These are phyloP conservation scores for Penicillium occitanis DNA, from an alignment of 2,329 filamentous ascomycete species.

Conservation along the genomic window DNA sequence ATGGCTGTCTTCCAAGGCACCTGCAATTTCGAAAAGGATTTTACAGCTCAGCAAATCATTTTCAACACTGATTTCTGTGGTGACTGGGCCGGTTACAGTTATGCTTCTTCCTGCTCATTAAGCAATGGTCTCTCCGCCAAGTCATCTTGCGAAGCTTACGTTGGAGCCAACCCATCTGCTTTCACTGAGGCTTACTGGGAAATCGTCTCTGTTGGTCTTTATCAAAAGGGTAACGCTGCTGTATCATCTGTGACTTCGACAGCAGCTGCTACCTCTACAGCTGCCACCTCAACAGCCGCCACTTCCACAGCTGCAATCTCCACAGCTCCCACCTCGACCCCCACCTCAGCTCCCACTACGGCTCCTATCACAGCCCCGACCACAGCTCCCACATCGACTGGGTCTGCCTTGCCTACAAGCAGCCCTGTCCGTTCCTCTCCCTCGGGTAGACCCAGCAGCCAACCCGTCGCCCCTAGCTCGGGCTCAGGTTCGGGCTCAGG, in stretches of 20 bases:
- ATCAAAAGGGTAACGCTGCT: conserved; percentile 30
- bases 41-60: conserved; percentile 44
- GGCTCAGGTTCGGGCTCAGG: neutral
- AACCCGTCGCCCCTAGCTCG: neutral
- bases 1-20: conserved; percentile 46
- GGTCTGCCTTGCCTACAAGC: conserved; percentile 1
- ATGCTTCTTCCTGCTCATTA: conserved; percentile 53
- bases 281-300: neutral
- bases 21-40: conserved; percentile 44
- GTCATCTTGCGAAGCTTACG: conserved; percentile 68
- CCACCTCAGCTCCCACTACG: neutral
- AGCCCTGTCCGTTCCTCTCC: neutral
- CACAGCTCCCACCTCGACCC: neutral
- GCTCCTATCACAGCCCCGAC: neutral
- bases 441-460: neutral
- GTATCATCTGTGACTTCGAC: conserved; percentile 11
- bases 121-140: conserved; percentile 59
- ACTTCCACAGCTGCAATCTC: neutral
- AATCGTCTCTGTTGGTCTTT: conserved; percentile 72
- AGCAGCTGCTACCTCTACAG: neutral
- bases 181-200: conserved; percentile 77
- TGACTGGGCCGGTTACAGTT: conserved; percentile 55
- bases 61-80: conserved; percentile 58
- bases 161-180: conserved; percentile 65
- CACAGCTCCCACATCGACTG: neutral